Evolutionary conservation across 805 yeast species (phyloP).

Genomic region (Ogataea nitratoaversa): DNA sequence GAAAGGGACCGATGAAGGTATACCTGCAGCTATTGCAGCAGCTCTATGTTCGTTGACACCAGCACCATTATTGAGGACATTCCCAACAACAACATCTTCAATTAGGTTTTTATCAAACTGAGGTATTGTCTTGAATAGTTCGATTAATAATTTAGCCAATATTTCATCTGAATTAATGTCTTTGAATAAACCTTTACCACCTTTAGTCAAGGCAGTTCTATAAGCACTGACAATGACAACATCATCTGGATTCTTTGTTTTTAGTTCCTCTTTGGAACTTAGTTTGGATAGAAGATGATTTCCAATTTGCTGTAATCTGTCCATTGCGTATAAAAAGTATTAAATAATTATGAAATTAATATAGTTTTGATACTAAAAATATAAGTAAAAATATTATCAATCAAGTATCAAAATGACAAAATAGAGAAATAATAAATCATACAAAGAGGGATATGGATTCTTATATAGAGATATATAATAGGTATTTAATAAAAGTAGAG

Average conservation of each 20-base stretch:
- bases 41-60: conserved; percentile 96
- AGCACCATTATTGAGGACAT: conserved; percentile 87
- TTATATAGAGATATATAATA: too few relatives aligned
- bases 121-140: conserved; percentile 51
- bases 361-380: too few relatives aligned
- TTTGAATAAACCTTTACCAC: conserved; percentile 81
- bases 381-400: too few relatives aligned
- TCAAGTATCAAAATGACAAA: too few relatives aligned
- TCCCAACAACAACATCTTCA: conserved; percentile 87
- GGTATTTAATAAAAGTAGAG: too few relatives aligned
- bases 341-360: too few relatives aligned
- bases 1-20: conserved; percentile 77
- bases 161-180: conserved; percentile 80
- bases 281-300: conserved; percentile 26
- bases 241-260: conserved; percentile 67
- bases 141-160: conserved; percentile 58
- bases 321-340: too few relatives aligned
- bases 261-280: conserved; percentile 19
- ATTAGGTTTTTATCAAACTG: conserved; percentile 47
- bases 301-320: conserved; percentile 34
- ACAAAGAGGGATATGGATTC: too few relatives aligned
- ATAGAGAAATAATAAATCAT: too few relatives aligned
- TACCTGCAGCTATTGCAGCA: conserved; percentile 85
- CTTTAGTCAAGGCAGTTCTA: conserved; percentile 87
- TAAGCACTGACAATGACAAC: conserved; percentile 88